Base-by-base conservation (phyloP, 768 basidiomycete species). In the Daedaleopsis sinensis region DNA sequence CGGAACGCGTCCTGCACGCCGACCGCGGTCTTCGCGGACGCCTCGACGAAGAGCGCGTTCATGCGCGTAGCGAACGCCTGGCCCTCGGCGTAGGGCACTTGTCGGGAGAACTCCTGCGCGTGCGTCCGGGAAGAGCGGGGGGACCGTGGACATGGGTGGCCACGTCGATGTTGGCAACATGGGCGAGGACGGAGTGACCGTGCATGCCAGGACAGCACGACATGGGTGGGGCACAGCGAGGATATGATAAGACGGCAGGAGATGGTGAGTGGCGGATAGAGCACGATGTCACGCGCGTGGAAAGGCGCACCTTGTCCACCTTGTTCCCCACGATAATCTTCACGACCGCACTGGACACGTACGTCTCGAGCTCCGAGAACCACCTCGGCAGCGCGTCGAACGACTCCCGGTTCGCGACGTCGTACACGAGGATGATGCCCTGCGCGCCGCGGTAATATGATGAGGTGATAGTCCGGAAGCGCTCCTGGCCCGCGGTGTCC, bases 401-500 rank as follows among this genome's bases (percentile, higher is more conserved):
- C 0, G 94, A 93, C 73, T 93, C 91, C 37, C 94, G 84, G 66
- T 89, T 94, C 8, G 96, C 84, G 38, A 98, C 93, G 75, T 98
- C 97, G 75, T 98, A 99, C 5, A 98, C 96, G 50, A 93, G 81
- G 68, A 93, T 90, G 53, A 93, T 83, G 8, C 91, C 91, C 66
- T 93, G 90, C 47, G 91, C 91, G 1, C 91, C 91, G 32, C 97
- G 84, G 71, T 98, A 99, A 69, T 98, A 99, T 10, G 91, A 93
- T 2, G 90, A 90, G 5, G 97, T 98, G 67, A 99, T 90, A 3
- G 96, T 97, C 49, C 94, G 83, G 72, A 98, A 99, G 6, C 96
- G 87, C 75, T 99, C 97, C 74, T 98, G n/a, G n/a, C n/a, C n/a
- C n/a, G n/a, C n/a, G n/a, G n/a, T n/a, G 68, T 97, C 94, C 94